Evolutionary conservation across 2,329 filamentous ascomycete genomes (phyloP).

Genomic region (Karstenula rhodostoma): DNA sequence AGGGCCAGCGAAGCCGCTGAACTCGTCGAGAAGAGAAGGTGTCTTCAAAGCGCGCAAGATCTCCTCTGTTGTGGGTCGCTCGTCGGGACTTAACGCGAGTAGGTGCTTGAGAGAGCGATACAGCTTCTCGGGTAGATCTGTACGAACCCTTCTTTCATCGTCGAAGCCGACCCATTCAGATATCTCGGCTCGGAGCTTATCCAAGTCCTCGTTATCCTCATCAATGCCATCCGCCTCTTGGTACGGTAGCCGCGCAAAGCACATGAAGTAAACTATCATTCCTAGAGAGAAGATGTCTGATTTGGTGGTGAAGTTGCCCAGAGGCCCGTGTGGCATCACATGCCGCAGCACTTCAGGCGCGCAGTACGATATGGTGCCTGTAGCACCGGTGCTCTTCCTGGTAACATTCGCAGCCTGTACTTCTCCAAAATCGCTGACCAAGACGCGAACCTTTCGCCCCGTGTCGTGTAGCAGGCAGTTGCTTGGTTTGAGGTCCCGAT

Average conservation of each 20-base stretch:
- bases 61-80: conserved; percentile 84
- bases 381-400: conserved; percentile 90
- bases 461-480: conserved; percentile 90
- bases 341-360: conserved; percentile 88
- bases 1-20: conserved; percentile 48
- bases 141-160: conserved; percentile 74
- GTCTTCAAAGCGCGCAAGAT: conserved; percentile 81
- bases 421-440: conserved; percentile 98
- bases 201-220: conserved; percentile 91
- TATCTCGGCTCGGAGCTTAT: conserved; percentile 85
- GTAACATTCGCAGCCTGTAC: conserved; percentile 84
- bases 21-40: conserved; percentile 62
- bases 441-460: conserved; percentile 74
- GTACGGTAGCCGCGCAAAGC: conserved; percentile 90
- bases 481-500: conserved; percentile 93
- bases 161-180: conserved; percentile 86
- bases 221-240: conserved; percentile 81
- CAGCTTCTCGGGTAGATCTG: conserved; percentile 84
- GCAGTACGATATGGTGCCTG: conserved; percentile 96
- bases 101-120: conserved; percentile 85
- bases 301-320: conserved; percentile 94
- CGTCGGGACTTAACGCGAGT: conserved; percentile 76
- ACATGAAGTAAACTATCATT: conserved; percentile 99
- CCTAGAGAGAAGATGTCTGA: conserved; percentile 98
- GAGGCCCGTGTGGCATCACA: conserved; percentile 69